Conservation (phyloP, 2,329 filamentous ascomycete species). For the Botrytis sinoallii region DNA sequence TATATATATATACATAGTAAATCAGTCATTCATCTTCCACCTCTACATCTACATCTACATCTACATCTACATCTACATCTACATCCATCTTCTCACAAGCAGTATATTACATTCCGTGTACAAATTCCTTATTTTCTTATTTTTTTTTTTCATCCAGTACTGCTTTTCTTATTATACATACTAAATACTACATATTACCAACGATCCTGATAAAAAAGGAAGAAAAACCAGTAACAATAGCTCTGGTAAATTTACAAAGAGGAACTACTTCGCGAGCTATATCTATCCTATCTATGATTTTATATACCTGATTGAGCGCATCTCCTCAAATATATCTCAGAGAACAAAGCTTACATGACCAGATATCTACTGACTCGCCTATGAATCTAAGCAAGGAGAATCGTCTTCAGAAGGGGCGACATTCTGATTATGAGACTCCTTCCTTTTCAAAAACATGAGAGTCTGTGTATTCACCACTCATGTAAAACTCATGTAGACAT, state of each 20-base stretch:
- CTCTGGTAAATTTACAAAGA: not conserved
- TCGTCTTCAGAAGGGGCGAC: not conserved
- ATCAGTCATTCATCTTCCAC: too few relatives aligned
- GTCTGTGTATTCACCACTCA: not conserved
- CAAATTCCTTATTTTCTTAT: too few relatives aligned
- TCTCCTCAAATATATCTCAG: not conserved
- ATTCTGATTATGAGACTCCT: not conserved
- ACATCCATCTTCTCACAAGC: too few relatives aligned
- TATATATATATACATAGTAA: too few relatives aligned
- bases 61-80: too few relatives aligned
- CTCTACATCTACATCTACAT: too few relatives aligned
- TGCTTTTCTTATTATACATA: too few relatives aligned
- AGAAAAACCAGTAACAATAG: not conserved
- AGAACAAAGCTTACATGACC: not conserved
- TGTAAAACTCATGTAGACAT: not conserved
- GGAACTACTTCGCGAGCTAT: not conserved
- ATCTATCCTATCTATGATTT: not conserved
- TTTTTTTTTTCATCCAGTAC: too few relatives aligned
- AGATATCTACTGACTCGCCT: not conserved
- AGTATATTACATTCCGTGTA: too few relatives aligned
- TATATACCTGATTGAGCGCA: not conserved
- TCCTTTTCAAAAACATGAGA: not conserved
- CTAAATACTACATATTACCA: too few relatives aligned
- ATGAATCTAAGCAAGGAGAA: not conserved
- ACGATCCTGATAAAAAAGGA: not conserved